Conservation (phyloP, 192 early-diverging fungal species). For the Paraglomus occultum region DNA sequence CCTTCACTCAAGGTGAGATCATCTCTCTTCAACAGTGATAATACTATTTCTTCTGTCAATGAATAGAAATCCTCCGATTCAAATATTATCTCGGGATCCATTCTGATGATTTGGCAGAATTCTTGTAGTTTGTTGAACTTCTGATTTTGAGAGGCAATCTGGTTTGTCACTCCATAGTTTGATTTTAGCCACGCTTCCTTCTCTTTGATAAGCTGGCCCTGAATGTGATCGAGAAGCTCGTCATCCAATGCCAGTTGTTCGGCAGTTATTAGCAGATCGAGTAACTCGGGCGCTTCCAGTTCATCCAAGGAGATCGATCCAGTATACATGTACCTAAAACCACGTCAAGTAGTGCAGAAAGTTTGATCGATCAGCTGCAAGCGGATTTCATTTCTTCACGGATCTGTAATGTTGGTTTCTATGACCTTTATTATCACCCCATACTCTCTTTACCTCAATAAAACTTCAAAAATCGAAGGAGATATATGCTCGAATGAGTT, state of each 20-base stretch:
- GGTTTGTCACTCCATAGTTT: slow-evolving; percentile 6
- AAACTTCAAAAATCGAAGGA: slow-evolving; percentile 1
- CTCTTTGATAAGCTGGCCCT: slow-evolving; percentile 4
- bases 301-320: slow-evolving; percentile 10
- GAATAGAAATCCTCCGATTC: slow-evolving; percentile 1
- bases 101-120: not conserved
- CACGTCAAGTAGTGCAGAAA: too few relatives aligned
- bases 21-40: not conserved
- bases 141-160: not conserved
- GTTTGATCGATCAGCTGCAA: too few relatives aligned
- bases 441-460: slow-evolving; percentile 1
- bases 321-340: slow-evolving; percentile 15
- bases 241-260: slow-evolving; percentile 18
- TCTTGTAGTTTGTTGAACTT: too few relatives aligned
- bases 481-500: not conserved
- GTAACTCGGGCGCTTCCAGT: slow-evolving; percentile 10
- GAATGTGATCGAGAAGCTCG: slow-evolving; percentile 4
- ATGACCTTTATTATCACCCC: too few relatives aligned
- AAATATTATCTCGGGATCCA: not conserved
- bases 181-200: slow-evolving; percentile 12
- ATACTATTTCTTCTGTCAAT: not conserved
- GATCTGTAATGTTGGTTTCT: too few relatives aligned
- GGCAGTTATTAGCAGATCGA: slow-evolving; percentile 15
- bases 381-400: too few relatives aligned
- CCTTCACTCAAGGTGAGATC: not conserved